A percentile compares a stretch with the other conserved stretches of the same genome.
phyloP scores from a whole-genome alignment of 116 monocot species.

The Zostera marina region DNA sequence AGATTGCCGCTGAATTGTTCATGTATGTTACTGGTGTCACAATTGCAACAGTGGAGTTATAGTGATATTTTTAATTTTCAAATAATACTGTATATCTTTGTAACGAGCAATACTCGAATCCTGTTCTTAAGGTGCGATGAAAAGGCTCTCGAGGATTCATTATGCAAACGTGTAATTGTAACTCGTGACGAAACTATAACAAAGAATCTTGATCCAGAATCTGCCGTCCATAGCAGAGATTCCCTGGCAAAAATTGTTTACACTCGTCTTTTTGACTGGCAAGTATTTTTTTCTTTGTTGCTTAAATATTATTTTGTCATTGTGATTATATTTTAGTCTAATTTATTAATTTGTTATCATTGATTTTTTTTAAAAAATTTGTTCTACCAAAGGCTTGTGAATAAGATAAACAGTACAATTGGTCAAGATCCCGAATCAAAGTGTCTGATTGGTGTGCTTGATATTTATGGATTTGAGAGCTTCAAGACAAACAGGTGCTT shows the following conservation, averaged over 20 bases:
- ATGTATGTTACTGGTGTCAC: constrained; percentile 22
- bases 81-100: neutral
- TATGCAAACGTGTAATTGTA: constrained; percentile 66
- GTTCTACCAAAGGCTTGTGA: constrained; percentile 40
- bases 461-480: constrained; percentile 83
- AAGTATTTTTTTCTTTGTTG: constrained; percentile 6
- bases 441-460: constrained; percentile 58
- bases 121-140: constrained; percentile 34
- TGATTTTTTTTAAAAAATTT: neutral
- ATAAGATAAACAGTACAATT: constrained; percentile 58
- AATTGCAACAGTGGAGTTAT: neutral
- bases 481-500: constrained; percentile 95
- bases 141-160: constrained; percentile 47
- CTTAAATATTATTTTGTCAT: neutral
- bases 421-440: constrained; percentile 67
- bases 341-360: neutral
- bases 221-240: constrained; percentile 50
- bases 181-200: constrained; percentile 51
- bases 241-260: constrained; percentile 67
- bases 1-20: constrained; percentile 55
- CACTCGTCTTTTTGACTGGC: constrained; percentile 66
- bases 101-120: neutral
- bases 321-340: neutral
- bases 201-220: constrained; percentile 40
- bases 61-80: neutral